Base-by-base conservation (phyloP, 495 filamentous ascomycete species). In the Daldinia vernicosa region DNA sequence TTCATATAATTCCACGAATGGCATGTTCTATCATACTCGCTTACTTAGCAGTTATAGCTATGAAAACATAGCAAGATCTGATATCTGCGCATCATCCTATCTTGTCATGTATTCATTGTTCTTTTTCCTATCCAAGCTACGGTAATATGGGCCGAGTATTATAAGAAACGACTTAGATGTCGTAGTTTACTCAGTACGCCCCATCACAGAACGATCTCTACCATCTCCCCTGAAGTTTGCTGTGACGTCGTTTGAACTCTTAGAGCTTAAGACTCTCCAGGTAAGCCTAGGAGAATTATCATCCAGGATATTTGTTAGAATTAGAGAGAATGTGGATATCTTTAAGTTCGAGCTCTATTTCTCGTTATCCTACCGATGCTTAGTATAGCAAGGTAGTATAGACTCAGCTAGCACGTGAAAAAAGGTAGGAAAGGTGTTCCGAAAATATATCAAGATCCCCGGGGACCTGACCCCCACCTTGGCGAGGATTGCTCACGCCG, bases 391-490 rank as follows among this genome's bases (percentile, higher is more conserved):
- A 53, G 27, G 50, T 53, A 30, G 50, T 53, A 30, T 53, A 53
- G 6, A 5, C 27, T 53, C 27, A 53, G 24, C 33, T 35, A 64
- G 60, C 69, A 72, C 69, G 69, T 67, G 69, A 7, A 19, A 19
- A 52, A 6, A 17, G 22, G 35, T 12, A 27, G 51, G 64, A 67
- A 72, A 39, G 27, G 50, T 26, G 57, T 67, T 64, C 69, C 69
- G 69, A 67, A 64, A 67, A 72, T 72, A 70, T 35, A 35, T 56
- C 30, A 33, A 35, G 27, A 56, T 37, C 58, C 7, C 22, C 40
- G 32, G 54, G 35, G 7, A 22, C 37, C 15, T 45, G 69, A 66
- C 69, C 69, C 69, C 69, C 69, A 72, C 64, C 50, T 72, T 72
- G 69, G 64, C 69, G 69, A 72, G 54, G 51, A 72, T 60, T 39